Evolutionary conservation across 176 grass and related monocot genomes (phyloP), one percentile per base, ranked within the genome.

Genomic region (Rhynchospora breviuscula): DNA sequence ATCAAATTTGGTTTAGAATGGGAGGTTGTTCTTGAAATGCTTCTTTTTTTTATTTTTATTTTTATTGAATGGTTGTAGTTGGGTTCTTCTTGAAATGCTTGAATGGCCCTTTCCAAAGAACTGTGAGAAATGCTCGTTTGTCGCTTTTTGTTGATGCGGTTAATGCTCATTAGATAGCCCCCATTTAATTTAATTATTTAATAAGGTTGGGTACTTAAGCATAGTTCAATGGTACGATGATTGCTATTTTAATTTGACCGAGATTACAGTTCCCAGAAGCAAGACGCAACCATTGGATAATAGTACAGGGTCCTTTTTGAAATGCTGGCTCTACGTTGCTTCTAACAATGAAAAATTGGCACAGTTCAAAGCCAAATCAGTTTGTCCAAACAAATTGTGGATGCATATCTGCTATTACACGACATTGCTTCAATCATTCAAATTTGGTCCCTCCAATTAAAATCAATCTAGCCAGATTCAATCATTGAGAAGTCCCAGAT

Each of bases 211-310:
- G 19, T 52, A 53, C 22, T 72, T 23, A 15, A 10, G 21, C 47
- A 75, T 52, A 25, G 71, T 75, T 75, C 4, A 53, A 75, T 53
- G 21, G 47, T 52, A 75, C 71, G 11, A 75, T 26, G 19, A 75
- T 75, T 75, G 47, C 71, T 75, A 52, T 26, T 75, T 26, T 75
- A 52, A 52, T 75, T 53, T 53, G 46, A 75, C 71, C 71, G 25
- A 53, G 11, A 23, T 75, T 18, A 19, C 68, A n/a, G 71, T 52
- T 21, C 5, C 47, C 21, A 52, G 0, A 51, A 51, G n/a, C 70
- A 74, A 52, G 46, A 46, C 46, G 21, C n/a, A 26, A 75, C 71
- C 10, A 51, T 74, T 74, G 19, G 46, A 74, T 74, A 19, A 74
- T 74, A 19, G 9, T 71, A 15, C 43, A 71, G 43, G 18, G 18